These are phyloP conservation scores for maize (Zea mays) DNA, from an alignment of 176 grass and related monocot species.

Conservation along the genomic window DNA sequence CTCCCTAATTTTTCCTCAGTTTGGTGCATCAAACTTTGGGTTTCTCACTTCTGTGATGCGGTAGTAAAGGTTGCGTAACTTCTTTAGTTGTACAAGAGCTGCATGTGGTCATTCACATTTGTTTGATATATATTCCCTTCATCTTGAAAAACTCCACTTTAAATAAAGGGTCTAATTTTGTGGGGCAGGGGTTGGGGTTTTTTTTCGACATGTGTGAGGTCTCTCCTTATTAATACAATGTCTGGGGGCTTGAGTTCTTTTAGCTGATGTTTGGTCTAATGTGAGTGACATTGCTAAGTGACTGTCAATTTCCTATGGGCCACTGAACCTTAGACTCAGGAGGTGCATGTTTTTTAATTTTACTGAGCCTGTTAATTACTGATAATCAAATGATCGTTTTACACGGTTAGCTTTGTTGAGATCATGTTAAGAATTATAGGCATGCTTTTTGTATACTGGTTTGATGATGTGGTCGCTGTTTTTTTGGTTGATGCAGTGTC, in stretches of 20 bases:
- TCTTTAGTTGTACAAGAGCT: neutral
- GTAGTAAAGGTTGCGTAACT: neutral
- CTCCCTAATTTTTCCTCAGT: neutral
- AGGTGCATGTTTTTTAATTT: neutral
- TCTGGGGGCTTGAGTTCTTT: no score
- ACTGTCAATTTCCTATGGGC: neutral
- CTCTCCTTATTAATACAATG: no score
- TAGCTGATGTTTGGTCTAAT: neutral
- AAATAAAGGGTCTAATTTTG: neutral
- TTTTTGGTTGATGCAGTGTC: slow-evolving; percentile 47
- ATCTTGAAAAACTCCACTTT: neutral
- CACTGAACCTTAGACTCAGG: neutral
- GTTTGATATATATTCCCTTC: neutral
- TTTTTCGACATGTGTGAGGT: no score
- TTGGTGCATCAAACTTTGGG: neutral
- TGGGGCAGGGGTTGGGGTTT: neutral
- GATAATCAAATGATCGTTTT: neutral
- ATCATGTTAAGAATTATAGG: neutral
- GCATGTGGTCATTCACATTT: neutral
- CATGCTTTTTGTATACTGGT: neutral
- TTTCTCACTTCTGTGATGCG: no score
- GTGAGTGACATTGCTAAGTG: neutral
- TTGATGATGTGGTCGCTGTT: neutral
- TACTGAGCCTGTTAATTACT: neutral
- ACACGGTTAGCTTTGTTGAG: neutral